Base-by-base conservation (phyloP, 768 basidiomycete genomes). In the Tulasnella sp. region DNA sequence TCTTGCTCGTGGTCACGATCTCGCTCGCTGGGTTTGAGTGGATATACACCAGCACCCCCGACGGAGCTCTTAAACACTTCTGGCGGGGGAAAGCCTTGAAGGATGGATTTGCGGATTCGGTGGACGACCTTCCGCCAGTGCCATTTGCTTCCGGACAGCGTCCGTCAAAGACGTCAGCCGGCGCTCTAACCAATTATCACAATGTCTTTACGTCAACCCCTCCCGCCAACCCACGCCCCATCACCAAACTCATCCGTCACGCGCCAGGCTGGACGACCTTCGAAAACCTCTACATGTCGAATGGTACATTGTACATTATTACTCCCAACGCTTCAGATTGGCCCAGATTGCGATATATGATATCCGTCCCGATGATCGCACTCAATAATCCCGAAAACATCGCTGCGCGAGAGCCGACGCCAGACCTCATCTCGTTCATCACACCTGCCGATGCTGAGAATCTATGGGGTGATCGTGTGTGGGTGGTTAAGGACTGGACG, bases 191-290 rank as follows among this genome's bases (percentile, higher is more conserved):
- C 34, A 5, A 5, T 15, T 15, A 38, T 38, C 7, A 38, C 34
- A 38, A n/a, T n/a, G n/a, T 15, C 34, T 38, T 38, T 15, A 7
- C 34, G 15, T 38, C 34, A 38, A 5, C 15, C 5, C 34, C 34
- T 7, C 34, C 34, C 15, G 34, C 34, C 34, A 19, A 54, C 34
- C 53, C 53, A 11, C 54, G 85, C 2, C 80, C 80, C 0, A 71
- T 75, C 48, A 86, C 85, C 0, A 72, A 75, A 12, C 66, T 87
- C 27, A 69, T 81, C 11, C 74, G 79, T 22, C 85, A 87, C 57
- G 83, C 82, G 3, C 83, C 83, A 27, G 89, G 90, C 42, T 92
- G 90, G 88, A 91, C 91, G 0, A 71, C 91, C 30, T 89, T 88
- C 69, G 77, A 78, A 25, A 83, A 91, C 68, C 68, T 93, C 5